Conservation (phyloP, 371 early-diverging fungal genomes). For the Funneliformis caledonium region DNA sequence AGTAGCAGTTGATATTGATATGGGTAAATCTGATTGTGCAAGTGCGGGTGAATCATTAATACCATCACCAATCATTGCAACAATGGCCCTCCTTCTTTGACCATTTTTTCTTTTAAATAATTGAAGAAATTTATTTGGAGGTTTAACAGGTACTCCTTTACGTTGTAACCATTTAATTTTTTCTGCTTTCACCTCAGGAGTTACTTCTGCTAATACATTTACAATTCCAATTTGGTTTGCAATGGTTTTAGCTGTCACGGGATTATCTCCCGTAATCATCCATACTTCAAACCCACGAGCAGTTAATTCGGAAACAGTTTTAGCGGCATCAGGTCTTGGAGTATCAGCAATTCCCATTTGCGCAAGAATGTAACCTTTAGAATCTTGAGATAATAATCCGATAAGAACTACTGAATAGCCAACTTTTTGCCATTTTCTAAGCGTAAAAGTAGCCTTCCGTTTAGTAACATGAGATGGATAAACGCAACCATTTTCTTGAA, state of each 20-base stretch:
- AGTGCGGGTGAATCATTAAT: constrained; percentile 94
- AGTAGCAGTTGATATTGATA: constrained; percentile 79
- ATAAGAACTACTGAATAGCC: constrained; percentile 56
- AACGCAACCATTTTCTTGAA: constrained; percentile 25
- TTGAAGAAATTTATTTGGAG: constrained; percentile 8
- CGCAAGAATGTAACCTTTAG: constrained; percentile 55
- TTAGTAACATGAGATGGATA: constrained; percentile 50
- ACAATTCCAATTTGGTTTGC: constrained; percentile 65
- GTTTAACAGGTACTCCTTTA: constrained; percentile 39
- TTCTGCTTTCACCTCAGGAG: constrained; percentile 71
- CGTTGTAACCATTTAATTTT: constrained; percentile 65
- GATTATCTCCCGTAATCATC: constrained; percentile 78
- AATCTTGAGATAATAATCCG: constrained; percentile 53
- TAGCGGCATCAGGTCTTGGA: constrained; percentile 58
- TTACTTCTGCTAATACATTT: constrained; percentile 59
- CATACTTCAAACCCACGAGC: constrained; percentile 63
- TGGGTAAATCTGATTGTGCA: constrained; percentile 86
- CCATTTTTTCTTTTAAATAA: constrained; percentile 60
- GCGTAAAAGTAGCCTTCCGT: constrained; percentile 58
- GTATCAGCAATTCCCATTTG: constrained; percentile 64
- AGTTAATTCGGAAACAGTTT: constrained; percentile 52
- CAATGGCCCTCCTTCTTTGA: constrained; percentile 36
- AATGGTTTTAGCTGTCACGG: constrained; percentile 61
- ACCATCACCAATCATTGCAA: constrained; percentile 73
- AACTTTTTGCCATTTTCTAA: constrained; percentile 50